Percentiles rank a stretch among this genome's conserved stretches.
Evolutionary conservation across 1,284 basidiomycete species (phyloP).

Genomic region (Ceratobasidium sp.): DNA sequence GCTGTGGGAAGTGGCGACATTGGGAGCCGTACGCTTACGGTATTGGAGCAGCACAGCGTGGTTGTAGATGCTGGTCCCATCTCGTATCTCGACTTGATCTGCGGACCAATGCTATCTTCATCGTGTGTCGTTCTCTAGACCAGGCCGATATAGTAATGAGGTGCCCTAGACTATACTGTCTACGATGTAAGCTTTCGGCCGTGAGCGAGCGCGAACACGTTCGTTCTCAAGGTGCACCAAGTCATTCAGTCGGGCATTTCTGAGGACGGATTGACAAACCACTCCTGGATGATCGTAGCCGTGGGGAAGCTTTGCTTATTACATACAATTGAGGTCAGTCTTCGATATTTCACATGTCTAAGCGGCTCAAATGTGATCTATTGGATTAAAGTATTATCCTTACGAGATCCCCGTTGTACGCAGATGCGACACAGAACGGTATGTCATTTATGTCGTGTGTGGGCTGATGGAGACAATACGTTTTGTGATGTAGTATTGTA

Average conservation of each 20-base stretch:
- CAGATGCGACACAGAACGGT: neutral
- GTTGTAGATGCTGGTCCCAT: conserved; percentile 4
- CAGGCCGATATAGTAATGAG: conserved; percentile 9
- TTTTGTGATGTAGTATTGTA: neutral
- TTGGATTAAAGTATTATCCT: neutral
- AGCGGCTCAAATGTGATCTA: neutral
- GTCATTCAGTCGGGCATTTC: conserved; percentile 13
- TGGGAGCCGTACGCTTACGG: conserved; percentile 6
- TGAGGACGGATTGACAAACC: neutral
- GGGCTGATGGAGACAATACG: neutral
- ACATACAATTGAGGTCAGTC: conserved; percentile 34
- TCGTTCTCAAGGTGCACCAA: neutral
- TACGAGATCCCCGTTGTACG: neutral
- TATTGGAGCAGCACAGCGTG: neutral
- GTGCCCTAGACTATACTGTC: conserved; percentile 15
- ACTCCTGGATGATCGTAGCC: neutral
- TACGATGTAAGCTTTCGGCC: conserved; percentile 7
- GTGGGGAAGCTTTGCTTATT: neutral
- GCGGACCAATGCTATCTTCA: conserved; percentile 10
- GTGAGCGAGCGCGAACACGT: neutral
- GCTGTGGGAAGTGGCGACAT: conserved; percentile 31
- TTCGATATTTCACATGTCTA: conserved; percentile 17
- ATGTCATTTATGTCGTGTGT: neutral
- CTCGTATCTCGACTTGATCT: conserved; percentile 24
- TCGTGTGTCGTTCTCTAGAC: neutral